Evolutionary conservation across 2,329 filamentous ascomycete species (phyloP).

Genomic region (Cyphellophora attinorum): DNA sequence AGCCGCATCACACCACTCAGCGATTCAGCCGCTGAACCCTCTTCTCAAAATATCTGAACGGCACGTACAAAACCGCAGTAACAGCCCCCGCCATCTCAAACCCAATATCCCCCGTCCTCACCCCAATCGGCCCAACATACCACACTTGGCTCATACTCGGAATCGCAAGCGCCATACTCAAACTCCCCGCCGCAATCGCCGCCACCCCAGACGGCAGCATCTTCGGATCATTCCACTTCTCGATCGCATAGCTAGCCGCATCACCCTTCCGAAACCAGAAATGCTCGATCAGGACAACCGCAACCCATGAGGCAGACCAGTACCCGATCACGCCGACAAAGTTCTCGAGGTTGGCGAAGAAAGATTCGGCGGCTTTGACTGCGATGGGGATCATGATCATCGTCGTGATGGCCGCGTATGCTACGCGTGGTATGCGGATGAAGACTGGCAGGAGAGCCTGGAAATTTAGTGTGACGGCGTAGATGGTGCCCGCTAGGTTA

Average conservation of each 20-base stretch:
- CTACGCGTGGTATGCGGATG: conserved; percentile 29
- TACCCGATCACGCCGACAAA: conserved; percentile 55
- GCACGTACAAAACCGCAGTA: too few relatives aligned
- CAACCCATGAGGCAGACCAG: conserved; percentile 62
- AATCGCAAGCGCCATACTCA: conserved; percentile 56
- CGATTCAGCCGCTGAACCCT: too few relatives aligned
- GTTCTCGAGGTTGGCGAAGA: conserved; percentile 56
- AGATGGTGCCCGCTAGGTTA: conserved; percentile 64
- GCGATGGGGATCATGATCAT: conserved; percentile 58
- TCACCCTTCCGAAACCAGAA: conserved; percentile 57
- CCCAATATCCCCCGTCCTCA: conserved; percentile 51
- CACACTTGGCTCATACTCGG: conserved; percentile 62
- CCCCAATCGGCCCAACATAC: conserved; percentile 59
- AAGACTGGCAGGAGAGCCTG: conserved; percentile 54
- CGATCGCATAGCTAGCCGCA: conserved; percentile 50
- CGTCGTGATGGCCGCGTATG: conserved; percentile 38
- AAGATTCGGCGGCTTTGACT: conserved; percentile 59
- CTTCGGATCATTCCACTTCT: conserved; percentile 47
- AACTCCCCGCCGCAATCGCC: conserved; percentile 52
- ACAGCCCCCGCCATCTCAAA: too few relatives aligned
- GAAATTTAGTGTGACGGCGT: conserved; percentile 58
- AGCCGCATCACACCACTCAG: too few relatives aligned
- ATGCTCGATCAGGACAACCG: conserved; percentile 56
- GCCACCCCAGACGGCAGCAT: conserved; percentile 56
- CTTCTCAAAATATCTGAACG: too few relatives aligned